phyloP scores from a whole-genome alignment of 1,139 yeast species.

The Hemisphaericaspora lyxosophila region DNA sequence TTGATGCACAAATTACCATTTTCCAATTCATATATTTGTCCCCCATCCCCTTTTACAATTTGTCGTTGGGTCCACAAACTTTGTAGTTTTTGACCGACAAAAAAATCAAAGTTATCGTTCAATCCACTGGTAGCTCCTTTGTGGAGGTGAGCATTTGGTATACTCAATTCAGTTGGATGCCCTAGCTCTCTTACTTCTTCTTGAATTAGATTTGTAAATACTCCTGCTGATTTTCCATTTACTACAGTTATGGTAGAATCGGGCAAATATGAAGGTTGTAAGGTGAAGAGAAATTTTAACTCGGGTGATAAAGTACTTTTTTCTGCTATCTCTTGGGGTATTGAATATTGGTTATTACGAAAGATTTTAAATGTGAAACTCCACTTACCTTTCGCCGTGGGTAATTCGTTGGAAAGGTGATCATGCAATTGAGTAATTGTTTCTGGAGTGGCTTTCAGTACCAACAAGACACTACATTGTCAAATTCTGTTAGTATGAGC shows the following conservation, averaged over 20 bases:
- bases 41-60: conserved; percentile 76
- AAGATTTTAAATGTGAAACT: conserved; percentile 61
- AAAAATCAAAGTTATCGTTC: conserved; percentile 49
- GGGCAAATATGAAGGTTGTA: conserved; percentile 54
- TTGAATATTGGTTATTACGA: conserved; percentile 57
- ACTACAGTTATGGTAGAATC: conserved; percentile 54
- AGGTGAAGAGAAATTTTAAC: conserved; percentile 54
- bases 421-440: conserved; percentile 68
- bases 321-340: conserved; percentile 39
- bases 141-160: conserved; percentile 41
- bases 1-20: conserved; percentile 49
- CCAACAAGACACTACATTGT: conserved; percentile 45
- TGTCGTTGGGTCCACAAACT: conserved; percentile 74
- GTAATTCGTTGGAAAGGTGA: conserved; percentile 61
- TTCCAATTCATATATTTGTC: conserved; percentile 56
- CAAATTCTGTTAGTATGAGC: conserved; percentile 11
- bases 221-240: conserved; percentile 47
- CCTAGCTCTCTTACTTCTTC: conserved; percentile 33
- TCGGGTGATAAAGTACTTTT: conserved; percentile 34
- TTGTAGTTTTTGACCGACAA: conserved; percentile 58
- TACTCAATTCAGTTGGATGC: conserved; percentile 21
- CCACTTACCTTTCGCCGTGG: conserved; percentile 63
- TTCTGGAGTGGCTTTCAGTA: conserved; percentile 59
- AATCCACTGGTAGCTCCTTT: conserved; percentile 50
- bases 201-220: conserved; percentile 39